These are phyloP conservation scores for Taxawa tesnikishii DNA, from an alignment of 2,329 filamentous ascomycete species.

Conservation along the genomic window DNA sequence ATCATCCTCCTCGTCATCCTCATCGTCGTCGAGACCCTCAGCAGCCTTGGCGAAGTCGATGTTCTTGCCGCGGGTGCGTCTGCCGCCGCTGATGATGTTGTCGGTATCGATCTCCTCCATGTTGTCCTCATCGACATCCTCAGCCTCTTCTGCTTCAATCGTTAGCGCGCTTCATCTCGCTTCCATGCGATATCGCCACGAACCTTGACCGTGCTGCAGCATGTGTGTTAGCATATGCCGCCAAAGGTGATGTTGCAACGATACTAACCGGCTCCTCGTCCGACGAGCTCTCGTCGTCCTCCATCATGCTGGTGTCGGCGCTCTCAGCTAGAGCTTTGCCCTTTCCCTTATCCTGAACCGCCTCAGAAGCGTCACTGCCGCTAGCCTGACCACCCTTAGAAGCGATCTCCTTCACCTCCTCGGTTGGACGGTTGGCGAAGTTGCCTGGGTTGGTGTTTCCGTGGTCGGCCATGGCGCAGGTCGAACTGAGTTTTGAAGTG, in stretches of 20 bases:
- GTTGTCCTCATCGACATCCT: constrained; percentile 66
- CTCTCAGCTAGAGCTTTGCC: constrained; percentile 57
- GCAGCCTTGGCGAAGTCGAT: constrained; percentile 93
- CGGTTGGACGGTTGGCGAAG: constrained; percentile 40
- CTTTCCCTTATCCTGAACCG: constrained; percentile 66
- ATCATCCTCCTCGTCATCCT: constrained; percentile 71
- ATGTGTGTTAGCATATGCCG: constrained; percentile 2
- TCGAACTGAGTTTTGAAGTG: no score
- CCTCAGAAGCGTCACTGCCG: no score
- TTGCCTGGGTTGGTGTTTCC: constrained; percentile 40
- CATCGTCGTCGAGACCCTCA: constrained; percentile 59
- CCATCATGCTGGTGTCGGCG: constrained; percentile 57
- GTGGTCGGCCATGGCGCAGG: no score
- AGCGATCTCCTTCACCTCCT: constrained; percentile 36
- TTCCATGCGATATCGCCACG: constrained; percentile 1
- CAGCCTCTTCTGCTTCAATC: constrained; percentile 27
- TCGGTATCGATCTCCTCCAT: constrained; percentile 82
- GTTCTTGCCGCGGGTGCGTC: constrained; percentile 79
- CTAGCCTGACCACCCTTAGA: constrained; percentile 36
- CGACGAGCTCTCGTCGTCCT: constrained; percentile 55
- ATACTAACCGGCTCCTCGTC: constrained; percentile 45
- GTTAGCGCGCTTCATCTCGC: constrained; percentile 4
- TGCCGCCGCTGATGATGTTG: constrained; percentile 71
- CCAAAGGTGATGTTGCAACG: constrained; percentile 2
- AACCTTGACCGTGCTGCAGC: constrained; percentile 3